phyloP scores from a whole-genome alignment of 352 stramenopile genomes.

The Phytophthora sp. region DNA sequence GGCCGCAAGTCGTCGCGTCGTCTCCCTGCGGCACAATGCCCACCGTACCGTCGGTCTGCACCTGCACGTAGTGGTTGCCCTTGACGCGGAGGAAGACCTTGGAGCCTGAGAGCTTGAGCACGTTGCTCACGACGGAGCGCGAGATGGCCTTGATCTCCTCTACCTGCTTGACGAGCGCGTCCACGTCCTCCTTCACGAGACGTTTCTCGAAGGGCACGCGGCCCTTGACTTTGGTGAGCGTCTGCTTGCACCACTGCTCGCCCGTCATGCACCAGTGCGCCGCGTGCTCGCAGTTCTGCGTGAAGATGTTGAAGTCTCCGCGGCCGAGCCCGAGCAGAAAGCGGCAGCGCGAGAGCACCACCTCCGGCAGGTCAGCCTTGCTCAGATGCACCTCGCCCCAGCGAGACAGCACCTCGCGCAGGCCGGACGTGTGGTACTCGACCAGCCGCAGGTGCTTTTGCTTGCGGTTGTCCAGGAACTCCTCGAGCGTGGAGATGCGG shows the following conservation, averaged over 20 bases:
- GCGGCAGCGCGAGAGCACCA: conserved; percentile 83
- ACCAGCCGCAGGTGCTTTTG: conserved; percentile 73
- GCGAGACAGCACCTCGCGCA: conserved; percentile 78
- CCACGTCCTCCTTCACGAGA: conserved; percentile 76
- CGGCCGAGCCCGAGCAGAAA: conserved; percentile 78
- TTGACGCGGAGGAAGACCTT: conserved; percentile 74
- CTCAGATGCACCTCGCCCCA: conserved; percentile 90
- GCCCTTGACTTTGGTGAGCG: conserved; percentile 68
- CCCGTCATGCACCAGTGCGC: conserved; percentile 91
- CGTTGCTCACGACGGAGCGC: conserved; percentile 65
- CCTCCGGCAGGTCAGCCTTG: conserved; percentile 81
- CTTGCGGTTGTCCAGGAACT: conserved; percentile 78
- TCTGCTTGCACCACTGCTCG: conserved; percentile 91
- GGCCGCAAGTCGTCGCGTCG: conserved; percentile 50
- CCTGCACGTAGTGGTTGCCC: conserved; percentile 68
- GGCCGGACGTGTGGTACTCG: conserved; percentile 84
- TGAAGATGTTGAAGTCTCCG: conserved; percentile 90
- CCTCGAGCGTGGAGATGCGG: conserved; percentile 85
- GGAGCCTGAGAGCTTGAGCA: conserved; percentile 66
- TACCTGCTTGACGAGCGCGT: conserved; percentile 71
- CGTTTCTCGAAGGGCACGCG: conserved; percentile 84
- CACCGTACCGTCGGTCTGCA: conserved; percentile 58
- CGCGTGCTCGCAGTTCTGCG: conserved; percentile 88
- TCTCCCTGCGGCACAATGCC: conserved; percentile 54
- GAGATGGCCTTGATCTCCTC: conserved; percentile 81